Evolutionary conservation across 2,329 filamentous ascomycete genomes (phyloP).

Genomic region (Epichloe baconii): DNA sequence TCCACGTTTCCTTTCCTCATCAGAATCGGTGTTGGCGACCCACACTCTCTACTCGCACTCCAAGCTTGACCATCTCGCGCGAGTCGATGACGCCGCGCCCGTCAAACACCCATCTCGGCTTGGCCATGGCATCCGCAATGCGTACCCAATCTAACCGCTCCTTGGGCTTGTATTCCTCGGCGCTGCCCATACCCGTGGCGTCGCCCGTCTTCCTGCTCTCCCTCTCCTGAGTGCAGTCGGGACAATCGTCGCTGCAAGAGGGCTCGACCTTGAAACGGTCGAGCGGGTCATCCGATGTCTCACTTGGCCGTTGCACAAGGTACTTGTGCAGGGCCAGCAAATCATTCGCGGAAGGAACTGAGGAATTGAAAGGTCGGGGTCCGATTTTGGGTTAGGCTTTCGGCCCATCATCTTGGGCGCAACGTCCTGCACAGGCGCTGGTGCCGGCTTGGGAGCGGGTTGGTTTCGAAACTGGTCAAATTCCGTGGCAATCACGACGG

Average conservation of each 20-base stretch:
- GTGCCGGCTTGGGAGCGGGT: conserved; percentile 18
- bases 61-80: conserved; percentile 34
- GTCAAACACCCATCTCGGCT: conserved; percentile 44
- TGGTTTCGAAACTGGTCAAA: conserved; percentile 41
- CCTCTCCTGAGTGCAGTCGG: conserved; percentile 33
- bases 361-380: conserved; percentile 31
- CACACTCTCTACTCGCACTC: conserved; percentile 38
- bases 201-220: conserved; percentile 25
- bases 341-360: conserved; percentile 29
- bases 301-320: conserved; percentile 22
- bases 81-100: conserved; percentile 41
- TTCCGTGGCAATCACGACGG: conserved; percentile 41
- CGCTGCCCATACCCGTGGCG: conserved; percentile 28
- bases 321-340: conserved; percentile 35
- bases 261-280: conserved; percentile 32
- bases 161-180: conserved; percentile 32
- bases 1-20: conserved; percentile 3
- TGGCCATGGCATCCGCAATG: conserved; percentile 35
- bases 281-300: conserved; percentile 29
- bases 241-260: conserved; percentile 30
- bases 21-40: conserved; percentile 33
- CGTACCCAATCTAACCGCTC: conserved; percentile 38
- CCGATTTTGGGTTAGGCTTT: conserved; percentile 27
- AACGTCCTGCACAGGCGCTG: conserved; percentile 14
- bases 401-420: conserved; percentile 19